phyloP scores from a whole-genome alignment of 2,329 filamentous ascomycete genomes.

The Pyrenophora teres region DNA sequence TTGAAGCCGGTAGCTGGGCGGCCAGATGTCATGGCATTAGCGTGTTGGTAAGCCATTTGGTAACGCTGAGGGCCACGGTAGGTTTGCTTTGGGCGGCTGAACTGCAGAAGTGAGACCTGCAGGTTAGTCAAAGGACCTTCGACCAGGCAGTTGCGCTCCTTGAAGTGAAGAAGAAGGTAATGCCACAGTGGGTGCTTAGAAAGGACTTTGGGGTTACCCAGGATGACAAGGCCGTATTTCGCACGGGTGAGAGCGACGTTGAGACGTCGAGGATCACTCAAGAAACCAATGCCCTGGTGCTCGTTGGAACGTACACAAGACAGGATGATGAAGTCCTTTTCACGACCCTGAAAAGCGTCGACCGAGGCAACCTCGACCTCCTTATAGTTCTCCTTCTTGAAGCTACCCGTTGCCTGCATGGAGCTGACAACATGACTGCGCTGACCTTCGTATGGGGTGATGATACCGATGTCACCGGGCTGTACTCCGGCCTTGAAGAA shows the following conservation, averaged over 20 bases:
- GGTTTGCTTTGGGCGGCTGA: conserved; percentile 88
- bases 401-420: conserved; percentile 97
- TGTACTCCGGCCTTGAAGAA: conserved; percentile 99
- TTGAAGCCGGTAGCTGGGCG: conserved; percentile 45
- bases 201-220: conserved; percentile 95
- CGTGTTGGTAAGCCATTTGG: conserved; percentile 76
- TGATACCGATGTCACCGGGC: conserved; percentile 91
- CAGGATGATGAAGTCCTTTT: conserved; percentile 98
- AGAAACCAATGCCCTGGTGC: conserved; percentile 97
- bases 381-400: conserved; percentile 98
- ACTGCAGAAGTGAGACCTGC: conserved; percentile 93
- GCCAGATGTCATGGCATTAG: conserved; percentile 62
- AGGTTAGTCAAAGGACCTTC: conserved; percentile 94
- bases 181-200: conserved; percentile 99
- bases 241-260: conserved; percentile 97
- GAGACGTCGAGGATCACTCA: conserved; percentile 94
- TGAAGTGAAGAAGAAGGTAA: conserved; percentile 92
- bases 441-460: conserved; percentile 98
- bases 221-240: conserved; percentile 93
- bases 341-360: conserved; percentile 96
- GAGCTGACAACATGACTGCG: conserved; percentile 97
- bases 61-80: conserved; percentile 89
- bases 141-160: conserved; percentile 93
- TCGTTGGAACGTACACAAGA: conserved; percentile 99
- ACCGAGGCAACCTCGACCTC: conserved; percentile 98